Percentiles rank a stretch among this genome's conserved stretches.
Evolutionary conservation across 2,329 filamentous ascomycete species (phyloP).

Genomic region (Hymenoscyphus salicellus): DNA sequence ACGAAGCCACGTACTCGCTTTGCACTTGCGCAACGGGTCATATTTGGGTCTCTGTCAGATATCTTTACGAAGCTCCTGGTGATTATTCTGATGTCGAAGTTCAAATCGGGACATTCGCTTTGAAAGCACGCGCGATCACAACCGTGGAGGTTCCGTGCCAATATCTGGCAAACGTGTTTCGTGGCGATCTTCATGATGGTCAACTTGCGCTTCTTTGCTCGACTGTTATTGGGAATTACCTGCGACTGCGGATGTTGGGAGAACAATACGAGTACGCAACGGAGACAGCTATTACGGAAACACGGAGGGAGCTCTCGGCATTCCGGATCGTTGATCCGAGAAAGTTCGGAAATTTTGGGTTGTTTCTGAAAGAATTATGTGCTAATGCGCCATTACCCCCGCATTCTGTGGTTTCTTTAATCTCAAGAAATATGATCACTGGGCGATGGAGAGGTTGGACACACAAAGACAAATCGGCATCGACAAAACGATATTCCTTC

Average conservation of each 20-base stretch:
- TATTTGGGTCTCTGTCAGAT: constrained; percentile 28
- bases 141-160: constrained; percentile 27
- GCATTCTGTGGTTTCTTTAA: constrained; percentile 28
- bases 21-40: constrained; percentile 33
- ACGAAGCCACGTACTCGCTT: constrained; percentile 25
- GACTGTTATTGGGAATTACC: constrained; percentile 29
- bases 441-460: constrained; percentile 27
- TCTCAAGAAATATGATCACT: constrained; percentile 32
- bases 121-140: constrained; percentile 27
- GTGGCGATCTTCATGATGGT: constrained; percentile 16
- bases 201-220: constrained; percentile 26
- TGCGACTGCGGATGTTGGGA: constrained; percentile 28
- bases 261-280: constrained; percentile 31
- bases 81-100: constrained; percentile 24
- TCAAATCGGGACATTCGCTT: constrained; percentile 31
- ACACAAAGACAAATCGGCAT: constrained; percentile 16
- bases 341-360: constrained; percentile 18
- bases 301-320: constrained; percentile 20
- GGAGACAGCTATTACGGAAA: constrained; percentile 26
- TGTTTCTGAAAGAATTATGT: constrained; percentile 25
- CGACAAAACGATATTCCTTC: constrained; percentile 21
- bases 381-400: constrained; percentile 31
- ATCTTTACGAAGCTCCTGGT: constrained; percentile 5
- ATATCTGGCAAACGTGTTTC: constrained; percentile 15
- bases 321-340: constrained; percentile 20